A percentile compares a stretch with the other conserved stretches of the same genome.
These are phyloP conservation scores for Plasmodium blacklocki DNA, from an alignment of 169 alveolate genomes.

Conservation along the genomic window DNA sequence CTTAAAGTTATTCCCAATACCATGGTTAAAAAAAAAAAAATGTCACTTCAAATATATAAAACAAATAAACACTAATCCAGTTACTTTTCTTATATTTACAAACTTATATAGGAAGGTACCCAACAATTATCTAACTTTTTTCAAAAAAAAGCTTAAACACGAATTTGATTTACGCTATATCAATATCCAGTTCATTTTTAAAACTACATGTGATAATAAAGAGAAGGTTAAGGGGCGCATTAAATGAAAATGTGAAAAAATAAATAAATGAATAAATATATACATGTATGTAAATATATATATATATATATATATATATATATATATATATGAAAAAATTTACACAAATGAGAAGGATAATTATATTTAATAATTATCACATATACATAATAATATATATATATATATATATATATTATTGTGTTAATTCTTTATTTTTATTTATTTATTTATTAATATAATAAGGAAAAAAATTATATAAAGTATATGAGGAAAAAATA, in stretches of 20 bases:
- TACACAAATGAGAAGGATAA: no score
- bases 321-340: neutral
- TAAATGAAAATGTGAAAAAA: neutral
- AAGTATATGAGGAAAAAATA: no score
- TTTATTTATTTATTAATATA: no score
- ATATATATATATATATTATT: neutral
- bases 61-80: constrained; percentile 40
- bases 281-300: neutral
- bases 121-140: constrained; percentile 45
- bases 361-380: no score
- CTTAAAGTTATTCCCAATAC: constrained; percentile 49
- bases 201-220: constrained; percentile 57
- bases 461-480: no score
- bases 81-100: constrained; percentile 58
- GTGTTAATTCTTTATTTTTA: no score
- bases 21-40: constrained; percentile 62
- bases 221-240: constrained; percentile 13
- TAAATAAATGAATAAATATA: neutral
- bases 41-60: constrained; percentile 55
- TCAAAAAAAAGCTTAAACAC: constrained; percentile 49
- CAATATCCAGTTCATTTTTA: constrained; percentile 52
- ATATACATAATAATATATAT: neutral
- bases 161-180: constrained; percentile 35
- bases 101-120: constrained; percentile 46
- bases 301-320: neutral